Evolutionary conservation across 345 rosid species (phyloP).

Genomic region (Ailanthus altissimus): DNA sequence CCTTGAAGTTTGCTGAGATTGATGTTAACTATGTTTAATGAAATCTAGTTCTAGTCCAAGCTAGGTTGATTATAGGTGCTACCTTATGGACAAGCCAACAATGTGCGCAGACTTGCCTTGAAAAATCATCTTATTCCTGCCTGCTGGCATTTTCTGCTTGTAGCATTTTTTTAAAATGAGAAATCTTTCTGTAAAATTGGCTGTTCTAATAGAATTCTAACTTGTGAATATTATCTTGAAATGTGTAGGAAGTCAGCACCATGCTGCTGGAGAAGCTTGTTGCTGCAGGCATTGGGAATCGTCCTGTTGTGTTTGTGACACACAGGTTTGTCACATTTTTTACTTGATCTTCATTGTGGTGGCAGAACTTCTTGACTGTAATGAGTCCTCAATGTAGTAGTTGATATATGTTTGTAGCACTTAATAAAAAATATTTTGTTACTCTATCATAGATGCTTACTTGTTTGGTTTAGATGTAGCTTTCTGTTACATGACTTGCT

Average conservation of each 20-base stretch:
- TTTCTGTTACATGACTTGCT: constrained; percentile 11
- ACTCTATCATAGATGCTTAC: not conserved
- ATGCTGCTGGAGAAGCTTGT: constrained; percentile 74
- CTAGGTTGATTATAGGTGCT: not conserved
- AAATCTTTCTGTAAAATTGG: not conserved
- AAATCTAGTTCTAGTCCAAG: not conserved
- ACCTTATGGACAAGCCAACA: not conserved
- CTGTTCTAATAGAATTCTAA: not conserved
- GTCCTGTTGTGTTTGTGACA: constrained; percentile 98
- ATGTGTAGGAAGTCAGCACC: constrained; percentile 86
- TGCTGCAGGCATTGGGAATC: constrained; percentile 88
- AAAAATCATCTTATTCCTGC: not conserved
- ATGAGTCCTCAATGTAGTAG: not conserved
- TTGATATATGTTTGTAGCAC: not conserved
- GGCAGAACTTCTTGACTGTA: not conserved
- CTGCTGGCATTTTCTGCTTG: not conserved
- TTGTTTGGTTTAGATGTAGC: not conserved
- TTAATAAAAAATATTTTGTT: not conserved
- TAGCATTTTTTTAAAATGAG: not conserved
- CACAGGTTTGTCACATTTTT: constrained; percentile 60
- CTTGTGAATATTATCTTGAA: constrained; percentile 16
- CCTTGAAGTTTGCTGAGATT: not conserved
- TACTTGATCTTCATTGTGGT: not conserved
- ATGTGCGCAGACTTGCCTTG: not conserved
- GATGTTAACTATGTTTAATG: not conserved